Evolutionary conservation across 1,284 basidiomycete species (phyloP).

Genomic region (Ganoderma multipileum): DNA sequence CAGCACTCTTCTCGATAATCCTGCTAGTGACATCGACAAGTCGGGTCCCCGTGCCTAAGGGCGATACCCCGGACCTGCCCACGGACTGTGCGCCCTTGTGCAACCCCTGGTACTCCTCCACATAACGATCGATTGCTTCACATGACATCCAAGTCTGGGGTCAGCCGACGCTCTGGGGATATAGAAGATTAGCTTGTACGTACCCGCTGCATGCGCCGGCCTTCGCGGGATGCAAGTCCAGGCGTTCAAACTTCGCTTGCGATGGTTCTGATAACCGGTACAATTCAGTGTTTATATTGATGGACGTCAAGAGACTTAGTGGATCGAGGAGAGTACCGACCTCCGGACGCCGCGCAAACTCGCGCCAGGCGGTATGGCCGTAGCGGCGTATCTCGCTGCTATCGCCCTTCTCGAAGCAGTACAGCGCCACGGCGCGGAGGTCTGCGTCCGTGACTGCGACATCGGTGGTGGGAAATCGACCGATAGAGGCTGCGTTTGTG

Average conservation of each 20-base stretch:
- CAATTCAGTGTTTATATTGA: not conserved
- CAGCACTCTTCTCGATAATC: too few relatives aligned
- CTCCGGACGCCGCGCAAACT: not conserved
- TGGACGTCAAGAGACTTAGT: not conserved
- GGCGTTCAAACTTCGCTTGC: not conserved
- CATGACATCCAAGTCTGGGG: too few relatives aligned
- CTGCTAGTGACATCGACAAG: too few relatives aligned
- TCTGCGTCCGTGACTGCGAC: not conserved
- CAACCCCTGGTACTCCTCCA: not conserved
- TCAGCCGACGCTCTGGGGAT: not conserved
- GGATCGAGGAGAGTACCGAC: not conserved
- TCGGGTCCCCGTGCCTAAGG: too few relatives aligned
- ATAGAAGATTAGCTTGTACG: not conserved
- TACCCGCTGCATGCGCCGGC: not conserved
- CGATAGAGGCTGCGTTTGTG: too few relatives aligned
- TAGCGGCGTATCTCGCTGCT: not conserved
- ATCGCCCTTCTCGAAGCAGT: not conserved
- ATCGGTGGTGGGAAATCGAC: too few relatives aligned
- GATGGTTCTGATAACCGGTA: not conserved
- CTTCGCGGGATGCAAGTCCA: not conserved
- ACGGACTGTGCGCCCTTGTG: not conserved
- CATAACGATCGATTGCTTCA: not conserved
- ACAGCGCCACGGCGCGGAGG: not conserved
- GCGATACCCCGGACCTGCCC: too few relatives aligned
- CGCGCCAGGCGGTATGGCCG: not conserved